Percentiles rank a stretch among this genome's conserved stretches.
These are phyloP conservation scores for Cryptococcus sp. DNA, from an alignment of 1,284 basidiomycete genomes.

Conservation along the genomic window DNA sequence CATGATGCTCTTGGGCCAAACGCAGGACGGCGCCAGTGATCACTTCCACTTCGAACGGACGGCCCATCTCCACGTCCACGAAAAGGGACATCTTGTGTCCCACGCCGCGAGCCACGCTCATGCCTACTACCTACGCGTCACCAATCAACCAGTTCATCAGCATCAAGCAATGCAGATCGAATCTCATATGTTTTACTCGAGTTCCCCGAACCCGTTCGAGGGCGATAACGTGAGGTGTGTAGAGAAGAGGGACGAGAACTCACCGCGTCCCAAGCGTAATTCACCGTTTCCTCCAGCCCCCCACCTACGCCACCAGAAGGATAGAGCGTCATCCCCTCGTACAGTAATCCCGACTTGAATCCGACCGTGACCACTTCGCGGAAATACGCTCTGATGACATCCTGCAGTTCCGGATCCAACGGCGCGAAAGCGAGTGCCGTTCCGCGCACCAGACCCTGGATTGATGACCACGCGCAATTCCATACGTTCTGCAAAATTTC, in stretches of 20 bases:
- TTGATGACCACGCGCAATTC: conserved; percentile 45
- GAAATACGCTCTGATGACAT: conserved; percentile 40
- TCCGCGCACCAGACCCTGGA: conserved; percentile 43
- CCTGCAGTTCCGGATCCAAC: conserved; percentile 25
- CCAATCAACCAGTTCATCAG: too few relatives aligned
- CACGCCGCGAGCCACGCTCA: conserved; percentile 15
- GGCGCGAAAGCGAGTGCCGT: conserved; percentile 30
- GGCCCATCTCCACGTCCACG: conserved; percentile 46
- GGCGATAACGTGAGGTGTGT: not conserved
- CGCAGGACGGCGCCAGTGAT: conserved; percentile 44
- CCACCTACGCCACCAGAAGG: conserved; percentile 25
- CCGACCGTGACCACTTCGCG: conserved; percentile 43
- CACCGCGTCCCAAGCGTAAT: conserved; percentile 28
- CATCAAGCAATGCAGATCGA: not conserved
- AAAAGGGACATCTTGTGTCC: conserved; percentile 48
- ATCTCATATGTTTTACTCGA: not conserved
- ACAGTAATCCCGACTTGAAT: conserved; percentile 39
- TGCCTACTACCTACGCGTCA: not conserved
- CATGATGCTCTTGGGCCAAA: conserved; percentile 33
- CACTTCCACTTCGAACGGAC: conserved; percentile 52
- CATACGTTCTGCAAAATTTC: conserved; percentile 41
- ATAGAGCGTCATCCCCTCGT: conserved; percentile 38
- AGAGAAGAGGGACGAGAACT: conserved; percentile 14
- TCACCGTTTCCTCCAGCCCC: conserved; percentile 22
- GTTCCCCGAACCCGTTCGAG: not conserved